Evolutionary conservation across 2,329 filamentous ascomycete genomes (phyloP).

Genomic region (Fusarium nematophilum): DNA sequence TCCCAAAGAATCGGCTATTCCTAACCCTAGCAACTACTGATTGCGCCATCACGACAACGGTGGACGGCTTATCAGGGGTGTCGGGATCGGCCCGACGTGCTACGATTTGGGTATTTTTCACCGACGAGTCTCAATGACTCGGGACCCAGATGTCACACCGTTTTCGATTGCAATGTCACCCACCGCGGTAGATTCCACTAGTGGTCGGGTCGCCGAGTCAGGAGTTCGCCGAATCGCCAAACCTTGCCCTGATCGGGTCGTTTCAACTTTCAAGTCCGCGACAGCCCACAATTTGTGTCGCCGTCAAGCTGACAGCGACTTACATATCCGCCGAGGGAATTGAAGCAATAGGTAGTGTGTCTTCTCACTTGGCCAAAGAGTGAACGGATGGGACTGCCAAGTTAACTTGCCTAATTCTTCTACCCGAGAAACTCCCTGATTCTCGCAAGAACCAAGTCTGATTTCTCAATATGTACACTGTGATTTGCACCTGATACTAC

Average conservation of each 20-base stretch:
- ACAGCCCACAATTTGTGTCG: too few relatives aligned
- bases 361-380: too few relatives aligned
- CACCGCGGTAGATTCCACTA: background rate
- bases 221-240: constrained; percentile 5
- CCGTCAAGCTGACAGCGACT: too few relatives aligned
- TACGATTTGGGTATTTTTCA: background rate
- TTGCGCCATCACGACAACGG: constrained; percentile 5
- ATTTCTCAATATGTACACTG: constrained; percentile 27
- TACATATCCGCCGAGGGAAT: too few relatives aligned
- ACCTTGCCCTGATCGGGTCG: too few relatives aligned
- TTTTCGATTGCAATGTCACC: background rate
- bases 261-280: too few relatives aligned
- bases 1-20: background rate
- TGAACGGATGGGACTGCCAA: too few relatives aligned
- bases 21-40: background rate
- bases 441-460: constrained; percentile 16
- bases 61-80: background rate
- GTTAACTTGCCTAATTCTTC: too few relatives aligned
- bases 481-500: constrained; percentile 31
- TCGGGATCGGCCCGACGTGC: background rate
- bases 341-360: too few relatives aligned
- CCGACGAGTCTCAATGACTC: too few relatives aligned
- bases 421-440: constrained; percentile 17
- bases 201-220: too few relatives aligned
- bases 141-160: too few relatives aligned